phyloP scores from a whole-genome alignment of 2,329 filamentous ascomycete species.

The Exophiala aquamarina region DNA sequence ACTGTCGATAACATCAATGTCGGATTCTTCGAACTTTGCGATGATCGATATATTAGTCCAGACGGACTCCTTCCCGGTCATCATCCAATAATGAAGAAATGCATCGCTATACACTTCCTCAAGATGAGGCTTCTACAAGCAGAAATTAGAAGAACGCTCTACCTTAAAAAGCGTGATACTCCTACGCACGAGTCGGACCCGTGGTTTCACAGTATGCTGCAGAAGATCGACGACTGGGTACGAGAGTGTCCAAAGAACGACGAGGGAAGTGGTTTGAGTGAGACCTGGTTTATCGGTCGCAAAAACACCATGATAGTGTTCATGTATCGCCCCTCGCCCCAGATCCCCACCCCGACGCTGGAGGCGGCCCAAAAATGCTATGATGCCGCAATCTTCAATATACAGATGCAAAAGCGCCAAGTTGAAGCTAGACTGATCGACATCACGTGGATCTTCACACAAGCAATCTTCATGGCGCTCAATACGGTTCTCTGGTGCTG shows the following conservation, averaged over 20 bases:
- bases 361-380: conserved; percentile 80
- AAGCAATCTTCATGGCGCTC: conserved; percentile 85
- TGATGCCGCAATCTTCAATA: conserved; percentile 77
- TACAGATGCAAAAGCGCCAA: conserved; percentile 76
- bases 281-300: conserved; percentile 68
- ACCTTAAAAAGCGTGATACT: conserved; percentile 76
- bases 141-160: conserved; percentile 81
- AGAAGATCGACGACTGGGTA: conserved; percentile 77
- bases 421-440: conserved; percentile 75
- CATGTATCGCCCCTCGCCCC: conserved; percentile 86
- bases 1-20: conserved; percentile 82
- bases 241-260: conserved; percentile 72
- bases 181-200: conserved; percentile 78
- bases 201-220: conserved; percentile 81
- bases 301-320: conserved; percentile 88
- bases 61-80: conserved; percentile 70
- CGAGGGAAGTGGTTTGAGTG: conserved; percentile 69
- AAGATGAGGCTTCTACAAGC: conserved; percentile 86
- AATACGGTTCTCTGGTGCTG: conserved; percentile 91
- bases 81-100: conserved; percentile 76
- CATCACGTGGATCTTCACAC: conserved; percentile 89
- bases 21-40: conserved; percentile 76
- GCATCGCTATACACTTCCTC: conserved; percentile 88
- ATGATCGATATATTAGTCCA: conserved; percentile 79
- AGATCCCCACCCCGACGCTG: conserved; percentile 80